Base-by-base conservation (phyloP, 1,284 basidiomycete species). In the Papiliotrema terrestris region DNA sequence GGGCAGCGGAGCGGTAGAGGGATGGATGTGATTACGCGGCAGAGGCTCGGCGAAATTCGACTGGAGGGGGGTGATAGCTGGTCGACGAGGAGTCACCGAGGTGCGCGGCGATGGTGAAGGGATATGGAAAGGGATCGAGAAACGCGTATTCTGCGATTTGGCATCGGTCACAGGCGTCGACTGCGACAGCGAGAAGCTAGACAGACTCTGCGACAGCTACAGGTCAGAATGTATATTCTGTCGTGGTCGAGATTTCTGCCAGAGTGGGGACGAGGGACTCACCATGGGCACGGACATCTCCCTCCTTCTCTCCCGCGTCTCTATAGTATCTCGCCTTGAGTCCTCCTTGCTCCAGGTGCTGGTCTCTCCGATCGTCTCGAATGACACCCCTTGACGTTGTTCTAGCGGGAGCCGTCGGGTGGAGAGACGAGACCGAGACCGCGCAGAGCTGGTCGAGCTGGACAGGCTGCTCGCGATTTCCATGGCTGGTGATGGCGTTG, bases 211-310 rank as follows among this genome's bases (percentile, higher is more conserved):
- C 0, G 70, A 72, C 14, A 74, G 64, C 70, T 74, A 49, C 26
- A 17, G 2, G 22, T 51, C 43, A 51, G 50, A n/a, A 19, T n/a
- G 19, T 14, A 37, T n/a, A 14, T 32, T 32, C 29, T 32, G 29
- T 32, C n/a, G n/a, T 32, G 5, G 6, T 32, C 11, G 29, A 32
- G 5, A 11, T 6, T 32, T 5, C 29, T 5, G 29, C 29, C 5
- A 32, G 29, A 11, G 29, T 6, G 29, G 29, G 29, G 45, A 44
- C 37, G 23, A 42, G 25, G 19, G 14, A 57, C 70, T 63, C 57
- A 72, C 72, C 48, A 71, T 44, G 44, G 72, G 72, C 17, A 72
- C 70, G 46, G 70, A 71, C 58, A 68, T 66, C 45, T 72, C 72
- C 35, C 72, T 59, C 52, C 68, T 63, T 15, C 65, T 61, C 8